Evolutionary conservation across 306 rosid species (phyloP), one percentile per base, ranked within the genome.

Genomic region (Glycine tomentella): DNA sequence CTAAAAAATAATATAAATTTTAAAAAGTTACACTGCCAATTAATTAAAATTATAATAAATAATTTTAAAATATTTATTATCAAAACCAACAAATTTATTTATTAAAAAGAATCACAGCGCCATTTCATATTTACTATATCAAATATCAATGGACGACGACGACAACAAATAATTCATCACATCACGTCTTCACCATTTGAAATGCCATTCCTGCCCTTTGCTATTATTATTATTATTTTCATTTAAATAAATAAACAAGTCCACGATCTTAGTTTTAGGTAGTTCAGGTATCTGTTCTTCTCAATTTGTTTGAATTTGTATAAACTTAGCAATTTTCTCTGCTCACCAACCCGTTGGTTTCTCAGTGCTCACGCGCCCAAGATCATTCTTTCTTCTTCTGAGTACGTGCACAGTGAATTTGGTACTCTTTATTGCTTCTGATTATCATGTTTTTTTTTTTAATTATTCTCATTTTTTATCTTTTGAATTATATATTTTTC

Each of bases 391-490:
- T 58, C 50, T 42, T 36, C 44, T 76, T 53, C 20, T 45, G 31
- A 45, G 56, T 50, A n/a, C 20, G 31, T 64, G 11, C 64, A 9
- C 52, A 34, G 25, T 75, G 38, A 68, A 16, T 68, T 81, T 14
- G 74, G n/a, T 59, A 48, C 67, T 50, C 2, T 17, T 75, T 68
- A 11, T 69, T 49, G 51, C 20, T 48, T 69, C 69, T 57, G n/a
- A 12, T 17, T 57, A 46, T 38, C 50, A 10, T 58, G 7, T n/a
- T n/a, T n/a, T n/a, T 36, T 56, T 68, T n/a, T 33, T 77, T 8
- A 45, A 48, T 13, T 65, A 44, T 36, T 64, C 33, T 46, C 55
- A 4, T 7, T 62, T 76, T 62, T 5, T 14, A 33, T 33, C 2
- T 33, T 62, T 62, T 12, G 1, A 31, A 11, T 10, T 31, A 2